Evolutionary conservation across 139 green algal species (phyloP), one percentile per base, ranked within the genome.

Genomic region (Coelastrella sp.): DNA sequence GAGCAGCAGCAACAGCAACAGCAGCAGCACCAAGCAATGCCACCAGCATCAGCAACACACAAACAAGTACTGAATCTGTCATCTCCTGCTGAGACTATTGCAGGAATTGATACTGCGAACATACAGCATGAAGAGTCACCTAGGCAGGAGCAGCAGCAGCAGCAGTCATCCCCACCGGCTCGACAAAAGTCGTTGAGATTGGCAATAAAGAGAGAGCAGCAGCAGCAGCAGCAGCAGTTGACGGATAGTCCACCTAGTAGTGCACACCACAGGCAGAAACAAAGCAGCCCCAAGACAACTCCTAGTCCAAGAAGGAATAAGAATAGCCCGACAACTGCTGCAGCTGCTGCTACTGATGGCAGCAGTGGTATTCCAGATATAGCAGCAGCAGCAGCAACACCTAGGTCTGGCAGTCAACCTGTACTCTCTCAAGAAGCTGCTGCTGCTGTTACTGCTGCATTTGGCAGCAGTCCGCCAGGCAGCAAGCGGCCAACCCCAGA

Each of bases 361-460:
- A 64, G 30, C 62, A 69, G 13, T 69, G 62, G 27, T 8, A 19
- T 15, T 4, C 62, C 62, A 69, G 30, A 27, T 41, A 30, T 30
- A 43, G 25, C 4, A 38, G n/a, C 27, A 41, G 62, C 27, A 41
- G 62, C 62, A 69, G 30, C 62, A 40, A 7, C 27, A 41, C 27
- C 27, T 17, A 9, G 45, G 11, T 13, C 11, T 9, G 45, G 45
- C 45, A 57, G 45, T 13, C 11, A 57, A 9, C 45, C 45, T 27
- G 53, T 9, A 5, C 17, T 64, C 17, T 64, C 19, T 27, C 38
- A 45, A 23, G 27, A 77, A 34, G 68, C 68, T 34, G 68, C 68
- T 77, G 68, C 68, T 38, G 68, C 68, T 59, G 68, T 77, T 37
- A 27, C 17, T 59, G 68, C 68, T 59, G 68, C 68, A 59, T 77